Percentiles rank a stretch among this genome's conserved stretches.
These are phyloP conservation scores for Aspergillus novofumigatus DNA, from an alignment of 2,329 filamentous ascomycete species.

Conservation along the genomic window DNA sequence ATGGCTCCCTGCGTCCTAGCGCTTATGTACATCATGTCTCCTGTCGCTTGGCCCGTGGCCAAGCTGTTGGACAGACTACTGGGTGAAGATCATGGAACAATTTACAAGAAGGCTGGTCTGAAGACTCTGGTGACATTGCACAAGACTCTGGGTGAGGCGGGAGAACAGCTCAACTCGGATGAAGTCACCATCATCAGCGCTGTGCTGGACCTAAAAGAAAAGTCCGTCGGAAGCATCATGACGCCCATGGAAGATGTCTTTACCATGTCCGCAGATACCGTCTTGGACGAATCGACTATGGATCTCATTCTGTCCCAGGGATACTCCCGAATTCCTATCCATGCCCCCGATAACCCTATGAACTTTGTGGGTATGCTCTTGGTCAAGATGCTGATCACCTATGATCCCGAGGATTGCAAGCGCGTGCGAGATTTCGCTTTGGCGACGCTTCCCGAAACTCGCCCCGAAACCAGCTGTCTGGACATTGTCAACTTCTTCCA, in stretches of 20 bases:
- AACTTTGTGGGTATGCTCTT: constrained; percentile 98
- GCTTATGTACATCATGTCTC: constrained; percentile 89
- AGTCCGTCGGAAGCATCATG: constrained; percentile 93
- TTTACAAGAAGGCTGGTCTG: constrained; percentile 96
- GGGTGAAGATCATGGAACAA: constrained; percentile 89
- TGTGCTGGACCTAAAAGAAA: constrained; percentile 92
- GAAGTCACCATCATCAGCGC: constrained; percentile 99
- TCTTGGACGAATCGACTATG: constrained; percentile 91
- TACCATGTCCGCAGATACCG: constrained; percentile 89
- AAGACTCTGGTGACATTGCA: constrained; percentile 96
- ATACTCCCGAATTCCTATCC: constrained; percentile 93
- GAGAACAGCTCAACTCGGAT: constrained; percentile 88
- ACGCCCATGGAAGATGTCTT: constrained; percentile 98
- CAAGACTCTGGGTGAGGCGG: constrained; percentile 79
- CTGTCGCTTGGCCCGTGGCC: constrained; percentile 89
- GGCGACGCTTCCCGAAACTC: constrained; percentile 89
- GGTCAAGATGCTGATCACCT: constrained; percentile 98
- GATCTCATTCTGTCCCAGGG: constrained; percentile 88
- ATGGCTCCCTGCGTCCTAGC: constrained; percentile 82
- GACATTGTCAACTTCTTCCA: constrained; percentile 99
- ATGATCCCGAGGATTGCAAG: constrained; percentile 89
- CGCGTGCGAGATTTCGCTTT: constrained; percentile 86
- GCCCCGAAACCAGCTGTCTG: constrained; percentile 90
- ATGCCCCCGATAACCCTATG: constrained; percentile 73
- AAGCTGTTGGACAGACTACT: constrained; percentile 92